These are phyloP conservation scores for Colletotrichum sp. DNA, from an alignment of 2,329 filamentous ascomycete species.

Conservation along the genomic window DNA sequence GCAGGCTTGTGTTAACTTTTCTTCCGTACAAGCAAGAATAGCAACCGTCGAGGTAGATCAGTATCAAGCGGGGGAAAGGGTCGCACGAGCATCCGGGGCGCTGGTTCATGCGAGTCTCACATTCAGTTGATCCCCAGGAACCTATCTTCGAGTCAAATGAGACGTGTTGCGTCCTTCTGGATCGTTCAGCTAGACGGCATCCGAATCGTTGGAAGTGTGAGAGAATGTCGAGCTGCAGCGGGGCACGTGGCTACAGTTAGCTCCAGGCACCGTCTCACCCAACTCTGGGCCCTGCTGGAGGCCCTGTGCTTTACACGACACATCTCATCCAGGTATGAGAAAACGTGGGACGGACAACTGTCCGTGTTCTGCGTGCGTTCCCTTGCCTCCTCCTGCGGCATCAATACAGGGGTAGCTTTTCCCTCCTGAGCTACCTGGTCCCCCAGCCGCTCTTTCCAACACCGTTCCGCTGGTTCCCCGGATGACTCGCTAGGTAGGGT, in stretches of 20 bases:
- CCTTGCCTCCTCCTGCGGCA: not conserved
- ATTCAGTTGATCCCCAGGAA: not conserved
- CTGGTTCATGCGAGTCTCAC: not conserved
- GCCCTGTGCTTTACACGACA: not conserved
- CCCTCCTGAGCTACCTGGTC: not conserved
- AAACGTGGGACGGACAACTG: constrained; percentile 15
- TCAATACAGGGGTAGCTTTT: not conserved
- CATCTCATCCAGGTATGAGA: not conserved
- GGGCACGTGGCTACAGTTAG: not conserved
- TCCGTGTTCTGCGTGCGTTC: not conserved
- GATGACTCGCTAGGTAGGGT: not conserved
- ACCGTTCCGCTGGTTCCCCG: not conserved
- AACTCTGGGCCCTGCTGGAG: not conserved
- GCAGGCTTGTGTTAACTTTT: not conserved
- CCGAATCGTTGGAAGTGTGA: not conserved
- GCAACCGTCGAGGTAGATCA: not conserved
- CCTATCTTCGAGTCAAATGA: not conserved
- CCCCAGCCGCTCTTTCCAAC: not conserved
- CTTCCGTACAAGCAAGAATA: not conserved
- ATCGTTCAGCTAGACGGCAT: not conserved
- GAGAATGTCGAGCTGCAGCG: not conserved
- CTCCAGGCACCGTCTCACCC: not conserved
- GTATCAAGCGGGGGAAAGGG: not conserved
- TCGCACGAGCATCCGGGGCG: not conserved
- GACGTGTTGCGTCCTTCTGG: not conserved